Evolutionary conservation across 345 rosid species (phyloP).

Genomic region (Aquilaria sinensis): DNA sequence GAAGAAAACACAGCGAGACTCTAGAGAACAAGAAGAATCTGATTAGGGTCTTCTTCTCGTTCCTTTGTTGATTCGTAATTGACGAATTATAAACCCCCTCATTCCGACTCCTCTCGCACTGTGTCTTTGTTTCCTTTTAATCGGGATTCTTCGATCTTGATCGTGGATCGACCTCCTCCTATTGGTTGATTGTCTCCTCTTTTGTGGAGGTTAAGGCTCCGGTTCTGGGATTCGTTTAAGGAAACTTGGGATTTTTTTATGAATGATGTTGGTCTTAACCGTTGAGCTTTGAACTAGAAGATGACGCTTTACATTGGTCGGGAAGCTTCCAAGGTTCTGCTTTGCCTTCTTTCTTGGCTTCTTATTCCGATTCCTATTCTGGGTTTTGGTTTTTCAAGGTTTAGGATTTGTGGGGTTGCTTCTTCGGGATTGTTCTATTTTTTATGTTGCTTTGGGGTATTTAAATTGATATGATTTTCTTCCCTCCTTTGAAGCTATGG

Average conservation of each 20-base stretch:
- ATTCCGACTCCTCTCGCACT: background rate
- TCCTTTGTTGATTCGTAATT: background rate
- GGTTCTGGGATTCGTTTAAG: slow-evolving; percentile 1
- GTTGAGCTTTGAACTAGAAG: slow-evolving; percentile 34
- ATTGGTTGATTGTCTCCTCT: background rate
- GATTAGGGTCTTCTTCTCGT: background rate
- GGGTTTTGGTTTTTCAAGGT: background rate
- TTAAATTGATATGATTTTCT: slow-evolving; percentile 17
- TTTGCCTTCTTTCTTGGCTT: background rate
- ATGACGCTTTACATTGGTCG: slow-evolving; percentile 96
- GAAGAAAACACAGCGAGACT: background rate
- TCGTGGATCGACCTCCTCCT: slow-evolving; percentile 15
- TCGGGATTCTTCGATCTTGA: slow-evolving; percentile 10
- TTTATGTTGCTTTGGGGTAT: slow-evolving; percentile 1
- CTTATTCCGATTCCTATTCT: background rate
- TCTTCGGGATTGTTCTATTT: background rate
- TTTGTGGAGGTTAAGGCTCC: slow-evolving; percentile 1
- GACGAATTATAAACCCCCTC: background rate
- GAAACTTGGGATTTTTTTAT: slow-evolving; percentile 8
- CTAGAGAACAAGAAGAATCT: slow-evolving; percentile 14
- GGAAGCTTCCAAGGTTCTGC: slow-evolving; percentile 79
- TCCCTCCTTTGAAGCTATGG: slow-evolving; percentile 59
- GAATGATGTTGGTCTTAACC: slow-evolving; percentile 43
- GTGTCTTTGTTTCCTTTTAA: background rate
- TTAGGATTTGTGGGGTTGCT: background rate